Evolutionary conservation across 2,329 filamentous ascomycete genomes (phyloP).

Genomic region (Apiospora saccharicola): DNA sequence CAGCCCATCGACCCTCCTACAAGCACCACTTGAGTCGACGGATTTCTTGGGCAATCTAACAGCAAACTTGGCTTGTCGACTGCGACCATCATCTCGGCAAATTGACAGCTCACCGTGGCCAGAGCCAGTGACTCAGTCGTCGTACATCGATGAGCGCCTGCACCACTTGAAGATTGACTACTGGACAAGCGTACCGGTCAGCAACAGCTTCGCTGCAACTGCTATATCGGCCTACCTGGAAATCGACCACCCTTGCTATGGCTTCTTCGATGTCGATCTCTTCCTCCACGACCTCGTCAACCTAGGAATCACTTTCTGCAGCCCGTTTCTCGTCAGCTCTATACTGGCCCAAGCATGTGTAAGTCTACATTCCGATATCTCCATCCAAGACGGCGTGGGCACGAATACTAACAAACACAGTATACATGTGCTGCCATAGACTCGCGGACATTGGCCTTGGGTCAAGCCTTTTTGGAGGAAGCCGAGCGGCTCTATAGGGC

Average conservation of each 20-base stretch:
- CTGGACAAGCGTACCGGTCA: conserved; percentile 28
- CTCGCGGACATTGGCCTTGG: background rate
- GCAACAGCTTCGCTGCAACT: conserved; percentile 26
- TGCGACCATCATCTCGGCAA: background rate
- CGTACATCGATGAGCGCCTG: conserved; percentile 26
- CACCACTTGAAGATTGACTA: conserved; percentile 24
- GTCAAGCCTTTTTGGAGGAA: background rate
- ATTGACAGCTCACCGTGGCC: background rate
- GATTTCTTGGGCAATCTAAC: background rate
- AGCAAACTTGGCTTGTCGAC: background rate
- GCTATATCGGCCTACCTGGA: conserved; percentile 30
- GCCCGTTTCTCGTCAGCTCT: conserved; percentile 29
- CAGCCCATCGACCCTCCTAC: background rate
- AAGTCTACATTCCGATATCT: background rate
- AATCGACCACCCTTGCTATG: conserved; percentile 29
- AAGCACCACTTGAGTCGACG: background rate
- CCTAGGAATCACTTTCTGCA: conserved; percentile 30
- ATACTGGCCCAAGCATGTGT: conserved; percentile 31
- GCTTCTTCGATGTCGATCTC: conserved; percentile 32
- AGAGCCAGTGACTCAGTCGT: background rate
- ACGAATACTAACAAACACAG: background rate
- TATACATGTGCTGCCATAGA: background rate
- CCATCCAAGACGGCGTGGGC: too few relatives aligned
- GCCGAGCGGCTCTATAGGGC: conserved; percentile 17
- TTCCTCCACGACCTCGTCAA: conserved; percentile 31